Evolutionary conservation across 345 rosid genomes (phyloP).

Genomic region (Linum usitatissimum): DNA sequence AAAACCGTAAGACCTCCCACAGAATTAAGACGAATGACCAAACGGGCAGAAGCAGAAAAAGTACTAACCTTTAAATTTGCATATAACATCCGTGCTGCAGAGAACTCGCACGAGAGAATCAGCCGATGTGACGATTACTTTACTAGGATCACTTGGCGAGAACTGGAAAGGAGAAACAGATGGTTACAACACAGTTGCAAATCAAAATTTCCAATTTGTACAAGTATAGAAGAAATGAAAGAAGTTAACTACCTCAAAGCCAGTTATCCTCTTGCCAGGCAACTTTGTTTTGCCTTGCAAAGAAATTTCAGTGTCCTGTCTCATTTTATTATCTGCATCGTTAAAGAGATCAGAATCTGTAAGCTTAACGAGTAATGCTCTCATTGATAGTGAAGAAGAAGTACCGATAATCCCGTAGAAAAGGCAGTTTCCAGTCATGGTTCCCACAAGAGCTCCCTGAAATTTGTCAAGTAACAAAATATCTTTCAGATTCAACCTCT

Average conservation of each 20-base stretch:
- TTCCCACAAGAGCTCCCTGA: constrained; percentile 63
- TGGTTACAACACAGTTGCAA: neutral
- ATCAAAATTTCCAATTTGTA: neutral
- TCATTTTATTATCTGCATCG: constrained; percentile 39
- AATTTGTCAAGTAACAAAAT: constrained; percentile 10
- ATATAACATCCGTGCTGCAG: constrained; percentile 32
- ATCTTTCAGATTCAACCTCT: constrained; percentile 8
- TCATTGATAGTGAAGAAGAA: neutral
- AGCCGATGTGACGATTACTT: constrained; percentile 59
- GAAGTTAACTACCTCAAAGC: constrained; percentile 41
- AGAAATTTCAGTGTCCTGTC: constrained; percentile 36
- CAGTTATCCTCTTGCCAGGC: constrained; percentile 59
- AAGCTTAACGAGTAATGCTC: neutral
- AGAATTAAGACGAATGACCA: neutral
- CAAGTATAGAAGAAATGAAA: neutral
- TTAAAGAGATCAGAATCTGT: neutral
- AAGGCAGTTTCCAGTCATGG: constrained; percentile 54
- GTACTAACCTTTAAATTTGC: constrained; percentile 55
- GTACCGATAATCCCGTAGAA: constrained; percentile 49
- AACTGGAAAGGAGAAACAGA: constrained; percentile 25
- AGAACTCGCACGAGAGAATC: constrained; percentile 57
- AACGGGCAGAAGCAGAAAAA: neutral
- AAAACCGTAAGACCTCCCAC: neutral
- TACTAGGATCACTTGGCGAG: constrained; percentile 50
- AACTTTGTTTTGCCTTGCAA: constrained; percentile 58